phyloP scores from a whole-genome alignment of 78 protist genomes.

The Bodo saltans region DNA sequence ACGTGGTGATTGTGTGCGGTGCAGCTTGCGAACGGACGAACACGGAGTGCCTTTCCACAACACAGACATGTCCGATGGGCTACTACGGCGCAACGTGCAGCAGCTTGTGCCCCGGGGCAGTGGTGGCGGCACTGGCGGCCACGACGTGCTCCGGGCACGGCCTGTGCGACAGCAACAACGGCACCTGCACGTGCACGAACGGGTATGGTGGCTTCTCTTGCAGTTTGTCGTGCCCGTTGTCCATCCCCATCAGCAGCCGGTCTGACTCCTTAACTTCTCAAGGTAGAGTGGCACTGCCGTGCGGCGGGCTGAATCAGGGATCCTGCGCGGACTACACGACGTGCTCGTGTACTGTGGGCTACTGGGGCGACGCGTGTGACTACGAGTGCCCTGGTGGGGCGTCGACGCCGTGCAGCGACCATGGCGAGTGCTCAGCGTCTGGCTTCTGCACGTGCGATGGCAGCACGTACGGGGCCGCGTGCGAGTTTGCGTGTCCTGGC shows the following conservation, averaged over 20 bases:
- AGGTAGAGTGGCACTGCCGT: too few relatives aligned
- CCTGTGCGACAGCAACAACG: background rate
- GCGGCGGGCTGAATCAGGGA: too few relatives aligned
- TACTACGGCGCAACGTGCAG: conserved; percentile 4
- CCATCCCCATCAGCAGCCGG: too few relatives aligned
- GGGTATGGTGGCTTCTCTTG: background rate
- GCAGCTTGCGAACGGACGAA: background rate
- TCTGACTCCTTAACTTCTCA: too few relatives aligned
- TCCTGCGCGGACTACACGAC: too few relatives aligned
- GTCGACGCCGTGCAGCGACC: conserved; percentile 1
- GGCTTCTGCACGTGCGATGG: background rate
- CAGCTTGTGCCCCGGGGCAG: background rate
- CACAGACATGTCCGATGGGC: background rate
- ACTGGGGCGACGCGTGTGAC: background rate
- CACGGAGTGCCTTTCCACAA: background rate
- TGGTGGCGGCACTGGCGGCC: background rate
- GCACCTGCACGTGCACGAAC: background rate
- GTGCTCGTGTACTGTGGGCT: background rate
- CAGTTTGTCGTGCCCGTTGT: background rate
- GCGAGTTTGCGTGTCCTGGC: background rate
- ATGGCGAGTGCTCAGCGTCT: background rate
- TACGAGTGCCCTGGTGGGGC: conserved; percentile 27
- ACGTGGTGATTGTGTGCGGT: background rate
- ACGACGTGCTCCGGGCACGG: background rate
- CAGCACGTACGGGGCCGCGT: background rate